phyloP scores from a whole-genome alignment of 495 filamentous ascomycete genomes.

The Cercophora newfieldiana region DNA sequence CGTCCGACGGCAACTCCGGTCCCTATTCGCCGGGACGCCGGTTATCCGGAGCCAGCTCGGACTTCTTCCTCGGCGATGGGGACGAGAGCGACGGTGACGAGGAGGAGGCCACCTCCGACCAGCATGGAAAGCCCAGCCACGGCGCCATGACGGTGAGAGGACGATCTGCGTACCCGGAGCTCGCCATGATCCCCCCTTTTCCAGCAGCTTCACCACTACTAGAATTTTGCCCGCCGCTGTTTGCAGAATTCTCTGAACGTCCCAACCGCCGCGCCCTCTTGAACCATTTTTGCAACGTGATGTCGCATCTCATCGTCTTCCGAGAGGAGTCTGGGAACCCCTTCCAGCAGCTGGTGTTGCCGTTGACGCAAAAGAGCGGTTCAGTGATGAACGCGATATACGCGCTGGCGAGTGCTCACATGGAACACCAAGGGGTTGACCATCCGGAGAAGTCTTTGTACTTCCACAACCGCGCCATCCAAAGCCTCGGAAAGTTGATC shows the following conservation, averaged over 20 bases:
- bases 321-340: conserved; percentile 63
- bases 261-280: conserved; percentile 57
- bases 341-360: conserved; percentile 61
- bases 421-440: conserved; percentile 57
- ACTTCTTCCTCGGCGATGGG: not conserved
- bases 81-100: conserved; percentile 11
- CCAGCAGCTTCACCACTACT: conserved; percentile 47
- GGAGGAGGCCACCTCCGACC: not conserved
- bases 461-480: conserved; percentile 60
- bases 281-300: conserved; percentile 63
- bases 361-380: conserved; percentile 52
- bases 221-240: conserved; percentile 53
- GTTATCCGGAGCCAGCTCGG: conserved; percentile 23
- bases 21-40: conserved; percentile 13
- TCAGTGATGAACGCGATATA: conserved; percentile 61
- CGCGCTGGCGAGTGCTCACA: conserved; percentile 58
- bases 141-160: conserved; percentile 20
- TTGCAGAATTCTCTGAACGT: conserved; percentile 56
- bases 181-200: conserved; percentile 50
- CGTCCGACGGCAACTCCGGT: conserved; percentile 7
- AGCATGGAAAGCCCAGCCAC: not conserved
- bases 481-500: conserved; percentile 58
- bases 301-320: conserved; percentile 64
- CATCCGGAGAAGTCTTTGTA: conserved; percentile 58
- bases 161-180: conserved; percentile 36